phyloP scores from a whole-genome alignment of 495 filamentous ascomycete genomes.

The Penicillium angulare region DNA sequence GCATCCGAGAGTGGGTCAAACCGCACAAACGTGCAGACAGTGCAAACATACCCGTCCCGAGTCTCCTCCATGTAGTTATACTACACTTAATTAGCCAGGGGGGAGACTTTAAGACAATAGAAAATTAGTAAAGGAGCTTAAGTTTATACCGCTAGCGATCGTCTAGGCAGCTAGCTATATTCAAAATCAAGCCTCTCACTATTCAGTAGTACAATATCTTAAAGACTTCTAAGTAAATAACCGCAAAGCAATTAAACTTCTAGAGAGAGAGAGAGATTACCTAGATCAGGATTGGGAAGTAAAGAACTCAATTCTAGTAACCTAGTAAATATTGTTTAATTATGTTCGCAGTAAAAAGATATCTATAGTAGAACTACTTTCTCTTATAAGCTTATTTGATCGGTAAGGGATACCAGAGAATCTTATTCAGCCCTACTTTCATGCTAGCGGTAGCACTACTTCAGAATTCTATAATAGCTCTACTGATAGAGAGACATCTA shows the following conservation, averaged over 20 bases:
- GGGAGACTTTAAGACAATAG: constrained; percentile 9
- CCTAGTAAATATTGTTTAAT: constrained; percentile 34
- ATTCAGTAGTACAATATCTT: constrained; percentile 28
- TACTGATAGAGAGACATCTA: background rate
- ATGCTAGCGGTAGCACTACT: background rate
- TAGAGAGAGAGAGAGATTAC: background rate
- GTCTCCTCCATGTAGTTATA: too few relatives aligned
- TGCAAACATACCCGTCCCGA: too few relatives aligned
- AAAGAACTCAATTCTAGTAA: constrained; percentile 23
- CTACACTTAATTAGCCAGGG: background rate
- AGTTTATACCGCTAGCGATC: constrained; percentile 25
- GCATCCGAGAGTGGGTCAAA: too few relatives aligned
- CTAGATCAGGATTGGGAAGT: constrained; percentile 16
- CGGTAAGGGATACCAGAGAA: constrained; percentile 7
- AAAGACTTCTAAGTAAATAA: constrained; percentile 21
- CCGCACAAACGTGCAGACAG: too few relatives aligned
- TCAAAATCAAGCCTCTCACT: constrained; percentile 7
- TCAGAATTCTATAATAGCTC: background rate
- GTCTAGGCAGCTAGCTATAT: constrained; percentile 48
- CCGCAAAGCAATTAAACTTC: background rate
- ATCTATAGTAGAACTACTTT: constrained; percentile 24
- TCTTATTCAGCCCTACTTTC: background rate
- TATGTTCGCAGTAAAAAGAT: constrained; percentile 15
- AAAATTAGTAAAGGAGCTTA: constrained; percentile 31
- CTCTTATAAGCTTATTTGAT: constrained; percentile 28